Evolutionary conservation across 148 eudicot species (phyloP).

Genomic region (Chenopodium formosanum): DNA sequence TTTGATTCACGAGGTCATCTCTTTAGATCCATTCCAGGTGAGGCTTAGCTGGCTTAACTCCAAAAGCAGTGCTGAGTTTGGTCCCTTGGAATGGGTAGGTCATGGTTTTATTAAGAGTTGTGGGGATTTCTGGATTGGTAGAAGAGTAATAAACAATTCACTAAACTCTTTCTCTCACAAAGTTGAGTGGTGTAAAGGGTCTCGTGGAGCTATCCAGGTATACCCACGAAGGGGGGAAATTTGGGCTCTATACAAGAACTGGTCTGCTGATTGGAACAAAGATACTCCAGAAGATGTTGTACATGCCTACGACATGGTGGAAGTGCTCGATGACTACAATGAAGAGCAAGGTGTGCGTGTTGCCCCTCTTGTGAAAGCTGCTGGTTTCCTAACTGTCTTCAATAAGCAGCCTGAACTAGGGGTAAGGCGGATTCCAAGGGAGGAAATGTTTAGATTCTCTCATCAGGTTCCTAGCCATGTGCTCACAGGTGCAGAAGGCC

Average conservation of each 20-base stretch:
- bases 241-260: slow-evolving; percentile 63
- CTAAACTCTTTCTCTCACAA: slow-evolving; percentile 63
- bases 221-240: slow-evolving; percentile 54
- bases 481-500: slow-evolving; percentile 48
- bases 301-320: slow-evolving; percentile 66
- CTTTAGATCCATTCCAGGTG: slow-evolving; percentile 45
- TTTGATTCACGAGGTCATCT: slow-evolving; percentile 46
- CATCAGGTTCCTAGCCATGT: slow-evolving; percentile 55
- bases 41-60: slow-evolving; percentile 62
- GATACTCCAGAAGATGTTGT: slow-evolving; percentile 41
- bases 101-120: slow-evolving; percentile 54
- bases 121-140: slow-evolving; percentile 61
- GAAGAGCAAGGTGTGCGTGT: slow-evolving; percentile 48
- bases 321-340: slow-evolving; percentile 51
- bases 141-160: slow-evolving; percentile 25
- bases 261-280: slow-evolving; percentile 59
- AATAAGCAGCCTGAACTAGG: slow-evolving; percentile 30
- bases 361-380: slow-evolving; percentile 52
- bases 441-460: slow-evolving; percentile 66
- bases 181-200: slow-evolving; percentile 50
- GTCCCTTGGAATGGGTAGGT: slow-evolving; percentile 46
- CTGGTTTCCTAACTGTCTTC: slow-evolving; percentile 53
- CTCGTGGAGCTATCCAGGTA: slow-evolving; percentile 52
- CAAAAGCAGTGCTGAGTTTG: slow-evolving; percentile 47
- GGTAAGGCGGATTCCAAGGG: slow-evolving; percentile 45